Percentiles rank a stretch among this genome's conserved stretches.
Conservation (phyloP, 768 basidiomycete species). For the Trametes meyenii region DNA sequence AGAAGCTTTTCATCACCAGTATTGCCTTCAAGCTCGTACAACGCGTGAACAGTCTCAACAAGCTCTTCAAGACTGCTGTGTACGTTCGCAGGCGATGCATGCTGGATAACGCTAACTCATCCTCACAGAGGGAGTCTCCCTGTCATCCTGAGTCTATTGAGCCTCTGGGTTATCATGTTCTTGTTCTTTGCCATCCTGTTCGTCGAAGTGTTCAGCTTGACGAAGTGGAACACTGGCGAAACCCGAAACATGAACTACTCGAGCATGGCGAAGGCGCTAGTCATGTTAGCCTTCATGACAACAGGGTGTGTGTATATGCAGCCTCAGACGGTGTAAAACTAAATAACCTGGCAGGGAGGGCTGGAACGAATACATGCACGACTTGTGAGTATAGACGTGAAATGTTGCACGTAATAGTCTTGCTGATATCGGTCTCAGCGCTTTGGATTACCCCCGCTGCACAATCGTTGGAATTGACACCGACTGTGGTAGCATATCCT, state of each 20-base stretch:
- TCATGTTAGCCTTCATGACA: conserved; percentile 93
- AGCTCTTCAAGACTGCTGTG: conserved; percentile 96
- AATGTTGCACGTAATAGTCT: too few relatives aligned
- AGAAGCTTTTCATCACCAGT: conserved; percentile 90
- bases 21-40: conserved; percentile 96
- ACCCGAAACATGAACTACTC: conserved; percentile 76
- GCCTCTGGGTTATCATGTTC: conserved; percentile 89
- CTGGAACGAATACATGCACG: conserved; percentile 98
- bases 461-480: conserved; percentile 62
- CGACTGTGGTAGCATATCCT: conserved; percentile 85
- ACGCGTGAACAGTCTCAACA: conserved; percentile 83
- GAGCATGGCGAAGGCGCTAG: conserved; percentile 73
- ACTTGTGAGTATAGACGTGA: conserved; percentile 56
- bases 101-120: neutral
- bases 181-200: conserved; percentile 88
- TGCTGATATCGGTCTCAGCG: conserved; percentile 46
- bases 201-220: conserved; percentile 89
- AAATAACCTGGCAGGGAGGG: conserved; percentile 63
- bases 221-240: conserved; percentile 79
- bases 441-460: conserved; percentile 78
- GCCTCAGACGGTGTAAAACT: neutral
- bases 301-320: conserved; percentile 67
- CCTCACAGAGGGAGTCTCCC: conserved; percentile 75
- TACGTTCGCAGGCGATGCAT: conserved; percentile 44
- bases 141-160: conserved; percentile 80